These are phyloP conservation scores for Neonectria neomacrospora DNA, from an alignment of 2,329 filamentous ascomycete genomes.

Conservation along the genomic window DNA sequence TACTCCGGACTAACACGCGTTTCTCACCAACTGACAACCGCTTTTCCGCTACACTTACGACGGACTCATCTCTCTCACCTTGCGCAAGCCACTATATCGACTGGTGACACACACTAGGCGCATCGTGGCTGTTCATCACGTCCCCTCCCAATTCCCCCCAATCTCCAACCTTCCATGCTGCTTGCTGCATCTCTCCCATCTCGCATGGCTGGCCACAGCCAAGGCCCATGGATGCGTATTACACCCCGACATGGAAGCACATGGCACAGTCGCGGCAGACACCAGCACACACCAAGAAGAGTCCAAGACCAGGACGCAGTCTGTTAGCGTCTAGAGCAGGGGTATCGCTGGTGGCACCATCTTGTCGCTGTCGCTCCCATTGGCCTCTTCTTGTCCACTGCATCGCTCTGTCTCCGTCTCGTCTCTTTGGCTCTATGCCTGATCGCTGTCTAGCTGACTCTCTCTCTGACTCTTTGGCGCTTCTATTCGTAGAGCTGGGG, in stretches of 20 bases:
- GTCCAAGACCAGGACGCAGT: constrained; percentile 16
- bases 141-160: constrained; percentile 7
- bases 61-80: not conserved
- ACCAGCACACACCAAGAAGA: not conserved
- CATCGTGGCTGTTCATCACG: constrained; percentile 19
- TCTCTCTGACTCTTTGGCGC: not conserved
- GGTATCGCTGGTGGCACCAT: constrained; percentile 24
- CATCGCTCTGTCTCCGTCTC: constrained; percentile 17
- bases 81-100: constrained; percentile 16
- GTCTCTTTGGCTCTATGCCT: constrained; percentile 6
- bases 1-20: constrained; percentile 20
- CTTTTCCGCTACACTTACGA: constrained; percentile 10
- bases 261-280: constrained; percentile 1
- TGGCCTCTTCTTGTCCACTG: constrained; percentile 20
- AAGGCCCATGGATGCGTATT: not conserved
- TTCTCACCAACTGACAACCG: constrained; percentile 16
- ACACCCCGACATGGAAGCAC: not conserved
- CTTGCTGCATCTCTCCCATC: not conserved
- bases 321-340: constrained; percentile 15
- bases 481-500: not conserved
- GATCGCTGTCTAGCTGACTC: no score
- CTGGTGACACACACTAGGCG: constrained; percentile 26
- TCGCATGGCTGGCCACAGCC: constrained; percentile 4
- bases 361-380: constrained; percentile 20
- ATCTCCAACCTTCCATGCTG: constrained; percentile 21